phyloP scores from a whole-genome alignment of 129 eudicot species.

The Solidago caesia region DNA sequence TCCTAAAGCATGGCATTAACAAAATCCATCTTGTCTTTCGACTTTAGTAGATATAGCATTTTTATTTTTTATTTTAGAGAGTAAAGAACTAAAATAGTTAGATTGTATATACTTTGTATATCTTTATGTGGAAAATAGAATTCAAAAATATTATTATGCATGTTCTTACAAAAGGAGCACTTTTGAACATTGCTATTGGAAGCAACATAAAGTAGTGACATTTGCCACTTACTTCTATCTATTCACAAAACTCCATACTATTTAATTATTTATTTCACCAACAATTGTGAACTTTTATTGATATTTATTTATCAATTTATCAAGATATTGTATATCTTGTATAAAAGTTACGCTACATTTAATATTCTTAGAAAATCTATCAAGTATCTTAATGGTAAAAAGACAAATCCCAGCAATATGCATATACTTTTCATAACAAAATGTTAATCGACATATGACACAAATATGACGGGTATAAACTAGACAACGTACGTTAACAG shows the following conservation, averaged over 20 bases:
- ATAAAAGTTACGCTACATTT: not conserved
- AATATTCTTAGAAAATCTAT: not conserved
- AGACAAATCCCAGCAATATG: too few relatives aligned
- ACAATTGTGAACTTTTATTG: not conserved
- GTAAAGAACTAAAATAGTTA: not conserved
- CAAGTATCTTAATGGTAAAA: too few relatives aligned
- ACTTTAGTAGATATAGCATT: too few relatives aligned
- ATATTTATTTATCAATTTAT: not conserved
- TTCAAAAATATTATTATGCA: constrained; percentile 23
- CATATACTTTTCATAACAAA: too few relatives aligned
- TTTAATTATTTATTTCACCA: constrained; percentile 7
- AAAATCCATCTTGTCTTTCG: too few relatives aligned
- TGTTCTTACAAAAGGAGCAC: constrained; percentile 16
- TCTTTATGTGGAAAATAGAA: constrained; percentile 2
- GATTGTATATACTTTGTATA: not conserved
- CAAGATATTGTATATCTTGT: not conserved
- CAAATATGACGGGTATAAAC: too few relatives aligned
- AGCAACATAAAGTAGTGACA: constrained; percentile 31
- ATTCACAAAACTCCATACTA: not conserved
- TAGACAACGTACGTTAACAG: too few relatives aligned
- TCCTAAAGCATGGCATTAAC: too few relatives aligned
- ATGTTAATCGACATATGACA: too few relatives aligned
- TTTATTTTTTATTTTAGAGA: too few relatives aligned
- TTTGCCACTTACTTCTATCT: constrained; percentile 29
- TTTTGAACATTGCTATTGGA: constrained; percentile 30